Conservation (phyloP, 345 rosid species). For the Hypericum androsaemum region DNA sequence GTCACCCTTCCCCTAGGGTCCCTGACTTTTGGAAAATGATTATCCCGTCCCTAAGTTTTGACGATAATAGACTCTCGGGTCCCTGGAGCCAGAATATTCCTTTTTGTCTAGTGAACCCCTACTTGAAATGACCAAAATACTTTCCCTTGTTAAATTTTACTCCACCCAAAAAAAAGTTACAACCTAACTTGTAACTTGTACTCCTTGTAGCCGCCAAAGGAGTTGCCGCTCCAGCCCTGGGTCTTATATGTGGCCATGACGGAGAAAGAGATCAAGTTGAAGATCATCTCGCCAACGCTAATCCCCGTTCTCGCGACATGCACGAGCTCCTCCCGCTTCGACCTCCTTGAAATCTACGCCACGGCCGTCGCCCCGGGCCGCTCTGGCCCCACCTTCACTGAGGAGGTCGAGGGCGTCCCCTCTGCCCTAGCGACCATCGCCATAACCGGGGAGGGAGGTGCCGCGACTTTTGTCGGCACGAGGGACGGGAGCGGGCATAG, state of each 20-base stretch:
- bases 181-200: too few relatives aligned
- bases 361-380: slow-evolving; percentile 13
- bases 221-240: slow-evolving; percentile 97
- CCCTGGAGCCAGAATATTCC: too few relatives aligned
- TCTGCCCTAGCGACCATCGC: not conserved
- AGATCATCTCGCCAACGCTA: slow-evolving; percentile 49
- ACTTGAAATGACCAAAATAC: too few relatives aligned
- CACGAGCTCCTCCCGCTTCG: slow-evolving; percentile 29
- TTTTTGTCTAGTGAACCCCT: too few relatives aligned
- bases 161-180: too few relatives aligned
- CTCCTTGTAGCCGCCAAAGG: slow-evolving; percentile 83
- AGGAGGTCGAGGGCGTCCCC: slow-evolving; percentile 1
- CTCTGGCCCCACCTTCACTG: slow-evolving; percentile 24
- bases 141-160: too few relatives aligned
- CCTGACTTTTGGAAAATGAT: too few relatives aligned
- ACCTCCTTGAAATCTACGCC: slow-evolving; percentile 24
- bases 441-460: not conserved
- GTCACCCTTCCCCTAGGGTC: too few relatives aligned
- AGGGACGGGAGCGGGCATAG: slow-evolving; percentile 36
- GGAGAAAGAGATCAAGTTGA: slow-evolving; percentile 84
- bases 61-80: too few relatives aligned
- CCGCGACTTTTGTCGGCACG: not conserved
- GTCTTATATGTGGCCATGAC: slow-evolving; percentile 96
- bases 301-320: slow-evolving; percentile 44
- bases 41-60: too few relatives aligned